These are phyloP conservation scores for Nicotiana benthamiana DNA, from an alignment of 257 asterid species.

Conservation along the genomic window DNA sequence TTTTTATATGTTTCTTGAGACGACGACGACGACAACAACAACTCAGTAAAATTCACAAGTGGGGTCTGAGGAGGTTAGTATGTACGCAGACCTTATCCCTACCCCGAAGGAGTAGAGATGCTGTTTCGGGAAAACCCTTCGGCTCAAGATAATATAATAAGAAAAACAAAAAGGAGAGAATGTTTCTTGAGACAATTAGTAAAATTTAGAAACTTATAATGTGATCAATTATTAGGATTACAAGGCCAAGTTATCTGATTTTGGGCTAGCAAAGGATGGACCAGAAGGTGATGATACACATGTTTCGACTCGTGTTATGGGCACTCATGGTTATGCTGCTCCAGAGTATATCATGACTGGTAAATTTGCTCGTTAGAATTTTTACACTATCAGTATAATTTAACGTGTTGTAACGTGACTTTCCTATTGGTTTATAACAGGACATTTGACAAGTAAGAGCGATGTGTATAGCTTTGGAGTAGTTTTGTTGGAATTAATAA, in stretches of 20 bases:
- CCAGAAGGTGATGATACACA: constrained; percentile 70
- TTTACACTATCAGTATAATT: not conserved
- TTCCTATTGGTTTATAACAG: constrained; percentile 20
- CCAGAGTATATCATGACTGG: constrained; percentile 91
- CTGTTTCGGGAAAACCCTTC: no score
- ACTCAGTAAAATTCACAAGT: no score
- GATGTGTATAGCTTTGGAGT: constrained; percentile 82
- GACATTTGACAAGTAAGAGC: constrained; percentile 64
- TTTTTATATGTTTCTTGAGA: not conserved
- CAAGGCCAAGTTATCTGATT: constrained; percentile 64
- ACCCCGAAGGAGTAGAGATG: no score
- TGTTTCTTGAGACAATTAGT: not conserved
- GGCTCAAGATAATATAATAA: no score
- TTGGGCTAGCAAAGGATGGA: constrained; percentile 83
- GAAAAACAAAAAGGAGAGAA: no score
- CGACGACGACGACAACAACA: no score
- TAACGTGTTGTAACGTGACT: not conserved
- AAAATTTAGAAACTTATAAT: not conserved
- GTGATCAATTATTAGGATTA: constrained; percentile 34
- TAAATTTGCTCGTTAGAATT: not conserved
- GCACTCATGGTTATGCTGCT: constrained; percentile 88
- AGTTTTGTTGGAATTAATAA: constrained; percentile 58
- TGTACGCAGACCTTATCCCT: no score
- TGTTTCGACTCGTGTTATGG: constrained; percentile 75
- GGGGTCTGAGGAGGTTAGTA: no score